phyloP scores from a whole-genome alignment of 345 rosid genomes.

The Linum usitatissimum region DNA sequence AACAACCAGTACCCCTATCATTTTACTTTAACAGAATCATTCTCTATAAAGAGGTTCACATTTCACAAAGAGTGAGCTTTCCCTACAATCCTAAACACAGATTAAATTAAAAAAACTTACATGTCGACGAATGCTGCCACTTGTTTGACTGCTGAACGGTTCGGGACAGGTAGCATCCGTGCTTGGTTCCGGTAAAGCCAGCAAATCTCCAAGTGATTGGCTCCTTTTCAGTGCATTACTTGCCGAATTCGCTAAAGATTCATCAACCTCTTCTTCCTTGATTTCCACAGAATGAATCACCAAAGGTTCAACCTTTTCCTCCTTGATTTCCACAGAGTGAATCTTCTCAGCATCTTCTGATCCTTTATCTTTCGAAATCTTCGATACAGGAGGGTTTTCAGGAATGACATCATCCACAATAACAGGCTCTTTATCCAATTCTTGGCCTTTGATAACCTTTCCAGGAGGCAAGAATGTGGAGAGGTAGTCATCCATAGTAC shows the following conservation, averaged over 20 bases:
- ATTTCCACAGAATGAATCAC: background rate
- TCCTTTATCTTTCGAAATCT: conserved; percentile 3
- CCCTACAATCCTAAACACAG: too few relatives aligned
- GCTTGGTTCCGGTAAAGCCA: conserved; percentile 24
- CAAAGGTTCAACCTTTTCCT: conserved; percentile 7
- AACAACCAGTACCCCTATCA: too few relatives aligned
- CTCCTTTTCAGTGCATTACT: conserved; percentile 12
- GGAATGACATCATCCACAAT: conserved; percentile 5
- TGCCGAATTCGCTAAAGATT: conserved; percentile 6
- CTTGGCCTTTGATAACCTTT: conserved; percentile 14
- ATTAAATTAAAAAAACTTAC: too few relatives aligned
- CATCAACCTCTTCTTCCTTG: conserved; percentile 12
- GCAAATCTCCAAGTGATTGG: conserved; percentile 39
- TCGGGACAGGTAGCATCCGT: conserved; percentile 6
- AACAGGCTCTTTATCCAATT: conserved; percentile 6
- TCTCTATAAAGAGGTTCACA: too few relatives aligned
- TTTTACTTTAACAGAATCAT: too few relatives aligned
- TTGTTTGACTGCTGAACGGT: too few relatives aligned
- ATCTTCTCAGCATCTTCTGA: conserved; percentile 4
- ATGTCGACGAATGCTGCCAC: too few relatives aligned
- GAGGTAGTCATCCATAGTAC: conserved; percentile 17
- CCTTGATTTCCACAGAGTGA: conserved; percentile 4
- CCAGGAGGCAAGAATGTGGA: conserved; percentile 15
- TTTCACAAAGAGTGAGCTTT: too few relatives aligned
- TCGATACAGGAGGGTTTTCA: conserved; percentile 13